Conservation (phyloP, 192 early-diverging fungal species). For the Umbelopsis sp. region DNA sequence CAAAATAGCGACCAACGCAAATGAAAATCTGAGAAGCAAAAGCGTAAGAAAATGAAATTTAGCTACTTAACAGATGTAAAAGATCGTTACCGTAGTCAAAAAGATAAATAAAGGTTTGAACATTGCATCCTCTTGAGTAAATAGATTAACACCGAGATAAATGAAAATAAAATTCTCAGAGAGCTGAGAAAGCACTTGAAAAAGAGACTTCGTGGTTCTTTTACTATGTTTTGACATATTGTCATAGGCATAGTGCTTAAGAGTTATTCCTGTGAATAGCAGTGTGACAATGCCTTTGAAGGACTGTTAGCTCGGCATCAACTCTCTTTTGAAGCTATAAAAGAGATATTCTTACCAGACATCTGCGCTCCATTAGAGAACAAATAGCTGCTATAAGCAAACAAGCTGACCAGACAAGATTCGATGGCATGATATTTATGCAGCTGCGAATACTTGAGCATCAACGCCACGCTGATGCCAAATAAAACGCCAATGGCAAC, state of each 20-base stretch:
- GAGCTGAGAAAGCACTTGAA: conserved; percentile 89
- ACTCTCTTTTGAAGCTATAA: background rate
- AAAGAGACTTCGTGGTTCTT: conserved; percentile 88
- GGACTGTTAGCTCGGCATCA: background rate
- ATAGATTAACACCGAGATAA: conserved; percentile 92
- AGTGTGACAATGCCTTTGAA: conserved; percentile 81
- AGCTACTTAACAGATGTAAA: background rate
- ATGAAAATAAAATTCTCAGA: conserved; percentile 98
- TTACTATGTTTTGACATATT: conserved; percentile 82
- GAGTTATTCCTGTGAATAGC: conserved; percentile 88
- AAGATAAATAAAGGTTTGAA: conserved; percentile 79
- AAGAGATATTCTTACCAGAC: conserved; percentile 58
- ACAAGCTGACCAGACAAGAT: conserved; percentile 80
- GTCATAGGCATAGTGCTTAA: conserved; percentile 94
- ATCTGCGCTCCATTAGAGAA: conserved; percentile 86
- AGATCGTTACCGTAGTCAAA: conserved; percentile 61
- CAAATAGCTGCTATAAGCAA: conserved; percentile 93
- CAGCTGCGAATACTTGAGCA: conserved; percentile 87
- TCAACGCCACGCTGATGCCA: conserved; percentile 76
- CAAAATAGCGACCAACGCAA: conserved; percentile 83
- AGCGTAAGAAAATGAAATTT: background rate
- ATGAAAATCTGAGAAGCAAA: conserved; percentile 63
- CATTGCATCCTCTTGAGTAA: conserved; percentile 73
- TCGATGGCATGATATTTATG: conserved; percentile 85
- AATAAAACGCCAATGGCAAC: conserved; percentile 81